A percentile compares a stretch with the other conserved stretches of the same genome.
Evolutionary conservation across 139 green algal species (phyloP).

Genomic region (Eudorina sp.): DNA sequence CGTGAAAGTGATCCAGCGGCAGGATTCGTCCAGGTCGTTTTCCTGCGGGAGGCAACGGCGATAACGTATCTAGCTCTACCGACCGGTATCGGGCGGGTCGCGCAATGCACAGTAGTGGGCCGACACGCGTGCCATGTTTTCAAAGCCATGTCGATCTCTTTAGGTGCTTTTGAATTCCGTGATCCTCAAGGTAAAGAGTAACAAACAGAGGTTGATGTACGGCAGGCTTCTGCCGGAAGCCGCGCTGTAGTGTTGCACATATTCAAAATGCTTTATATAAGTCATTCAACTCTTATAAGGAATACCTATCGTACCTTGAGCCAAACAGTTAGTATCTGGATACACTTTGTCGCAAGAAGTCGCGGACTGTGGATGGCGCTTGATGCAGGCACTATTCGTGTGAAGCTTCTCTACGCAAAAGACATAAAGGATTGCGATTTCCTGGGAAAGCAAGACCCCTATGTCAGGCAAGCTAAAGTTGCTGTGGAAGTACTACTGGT

Average conservation of each 20-base stretch:
- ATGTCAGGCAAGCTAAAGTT: background rate
- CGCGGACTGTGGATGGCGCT: constrained; percentile 16
- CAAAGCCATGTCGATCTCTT: too few relatives aligned
- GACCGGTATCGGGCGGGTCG: too few relatives aligned
- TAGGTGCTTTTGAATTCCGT: too few relatives aligned
- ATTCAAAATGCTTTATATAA: background rate
- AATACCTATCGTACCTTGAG: background rate
- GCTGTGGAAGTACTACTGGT: background rate
- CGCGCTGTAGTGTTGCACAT: too few relatives aligned
- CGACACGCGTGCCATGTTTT: too few relatives aligned
- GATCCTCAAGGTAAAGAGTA: too few relatives aligned
- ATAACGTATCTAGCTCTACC: too few relatives aligned
- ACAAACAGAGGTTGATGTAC: too few relatives aligned
- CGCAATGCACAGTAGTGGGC: too few relatives aligned
- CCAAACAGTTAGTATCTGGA: background rate
- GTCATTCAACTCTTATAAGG: background rate
- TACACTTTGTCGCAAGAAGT: background rate
- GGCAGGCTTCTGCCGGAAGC: background rate
- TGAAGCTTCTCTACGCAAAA: constrained; percentile 5
- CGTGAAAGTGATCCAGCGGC: too few relatives aligned
- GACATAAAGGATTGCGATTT: constrained; percentile 37
- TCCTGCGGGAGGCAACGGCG: too few relatives aligned
- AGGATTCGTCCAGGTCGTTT: too few relatives aligned
- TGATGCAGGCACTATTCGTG: background rate
- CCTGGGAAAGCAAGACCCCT: constrained; percentile 25